These are phyloP conservation scores for Dactylellina sp. DNA, from an alignment of 2,329 filamentous ascomycete genomes.

Conservation along the genomic window DNA sequence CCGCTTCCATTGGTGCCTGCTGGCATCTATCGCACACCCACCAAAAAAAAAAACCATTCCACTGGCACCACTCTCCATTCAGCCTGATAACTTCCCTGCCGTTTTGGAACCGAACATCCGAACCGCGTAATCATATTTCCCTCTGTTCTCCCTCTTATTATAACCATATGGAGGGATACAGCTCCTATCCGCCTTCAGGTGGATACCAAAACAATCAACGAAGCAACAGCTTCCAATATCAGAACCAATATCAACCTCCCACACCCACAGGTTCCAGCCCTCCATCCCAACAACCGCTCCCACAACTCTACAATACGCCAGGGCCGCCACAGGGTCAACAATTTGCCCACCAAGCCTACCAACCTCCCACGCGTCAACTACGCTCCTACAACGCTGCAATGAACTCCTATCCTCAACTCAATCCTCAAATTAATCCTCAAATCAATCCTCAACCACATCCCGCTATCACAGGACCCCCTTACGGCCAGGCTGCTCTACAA, in stretches of 20 bases:
- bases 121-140: slow-evolving; percentile 45
- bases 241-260: slow-evolving; percentile 43
- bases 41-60: not conserved
- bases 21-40: not conserved
- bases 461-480: slow-evolving; percentile 3
- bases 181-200: slow-evolving; percentile 43
- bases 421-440: slow-evolving; percentile 1
- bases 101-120: slow-evolving; percentile 21
- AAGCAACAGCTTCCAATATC: slow-evolving; percentile 43
- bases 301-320: slow-evolving; percentile 22
- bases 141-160: not conserved
- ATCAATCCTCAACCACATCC: not conserved
- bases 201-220: slow-evolving; percentile 53
- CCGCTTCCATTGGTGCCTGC: not conserved
- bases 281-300: slow-evolving; percentile 27
- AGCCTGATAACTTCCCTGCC: not conserved
- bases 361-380: slow-evolving; percentile 48
- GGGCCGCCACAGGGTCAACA: slow-evolving; percentile 18
- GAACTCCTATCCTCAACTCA: slow-evolving; percentile 26
- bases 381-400: slow-evolving; percentile 35
- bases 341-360: slow-evolving; percentile 51
- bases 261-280: slow-evolving; percentile 4
- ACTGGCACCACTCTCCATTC: not conserved
- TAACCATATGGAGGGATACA: slow-evolving; percentile 47
- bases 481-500: slow-evolving; percentile 16